These are phyloP conservation scores for Goffeauzyma gilvescens DNA, from an alignment of 768 basidiomycete genomes.

Conservation along the genomic window DNA sequence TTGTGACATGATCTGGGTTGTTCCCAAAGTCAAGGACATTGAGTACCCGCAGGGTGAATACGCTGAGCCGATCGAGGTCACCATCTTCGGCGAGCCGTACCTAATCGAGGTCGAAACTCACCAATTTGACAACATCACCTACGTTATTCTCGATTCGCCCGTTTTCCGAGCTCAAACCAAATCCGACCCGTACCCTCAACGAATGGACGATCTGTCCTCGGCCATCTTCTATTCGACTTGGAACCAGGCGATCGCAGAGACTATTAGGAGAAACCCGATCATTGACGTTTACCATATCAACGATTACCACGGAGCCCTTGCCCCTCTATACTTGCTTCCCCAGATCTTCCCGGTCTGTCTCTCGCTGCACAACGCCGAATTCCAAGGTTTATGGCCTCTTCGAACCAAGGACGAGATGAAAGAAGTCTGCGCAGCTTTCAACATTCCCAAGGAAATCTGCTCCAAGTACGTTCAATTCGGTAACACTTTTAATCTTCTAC, in stretches of 20 bases:
- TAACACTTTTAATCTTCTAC: conserved; percentile 88
- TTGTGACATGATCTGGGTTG: conserved; percentile 80
- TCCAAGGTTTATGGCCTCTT: conserved; percentile 86
- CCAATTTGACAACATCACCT: conserved; percentile 82
- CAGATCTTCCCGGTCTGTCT: conserved; percentile 77
- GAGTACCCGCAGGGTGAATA: conserved; percentile 84
- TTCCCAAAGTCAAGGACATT: conserved; percentile 85
- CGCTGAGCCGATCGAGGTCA: conserved; percentile 81
- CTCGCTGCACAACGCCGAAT: conserved; percentile 89
- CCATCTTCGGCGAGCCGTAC: conserved; percentile 89
- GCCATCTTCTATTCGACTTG: conserved; percentile 96
- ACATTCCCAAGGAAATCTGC: conserved; percentile 87
- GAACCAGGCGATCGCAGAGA: conserved; percentile 90
- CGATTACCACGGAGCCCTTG: conserved; percentile 81
- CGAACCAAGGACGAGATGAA: conserved; percentile 97
- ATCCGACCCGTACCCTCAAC: conserved; percentile 82
- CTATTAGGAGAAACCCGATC: conserved; percentile 64
- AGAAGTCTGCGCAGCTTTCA: conserved; percentile 94
- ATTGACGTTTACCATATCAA: conserved; percentile 91
- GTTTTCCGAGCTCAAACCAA: conserved; percentile 95
- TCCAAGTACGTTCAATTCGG: conserved; percentile 86
- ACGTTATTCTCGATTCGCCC: conserved; percentile 78
- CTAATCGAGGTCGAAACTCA: conserved; percentile 91
- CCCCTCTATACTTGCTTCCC: conserved; percentile 73
- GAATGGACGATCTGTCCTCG: conserved; percentile 90